These are phyloP conservation scores for Rhizophagus sp. DNA, from an alignment of 192 early-diverging fungal species.

Conservation along the genomic window DNA sequence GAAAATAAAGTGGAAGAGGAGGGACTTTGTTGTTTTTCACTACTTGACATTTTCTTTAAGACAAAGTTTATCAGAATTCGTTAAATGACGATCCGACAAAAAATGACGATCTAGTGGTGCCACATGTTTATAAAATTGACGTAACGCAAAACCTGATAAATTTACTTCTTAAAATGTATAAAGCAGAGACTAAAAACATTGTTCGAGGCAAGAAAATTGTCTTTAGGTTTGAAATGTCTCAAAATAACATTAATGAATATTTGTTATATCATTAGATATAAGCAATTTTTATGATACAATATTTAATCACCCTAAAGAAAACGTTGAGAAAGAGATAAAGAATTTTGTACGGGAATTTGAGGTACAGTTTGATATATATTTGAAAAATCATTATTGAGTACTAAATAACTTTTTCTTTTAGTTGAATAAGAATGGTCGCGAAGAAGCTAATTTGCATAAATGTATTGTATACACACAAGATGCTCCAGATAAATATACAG, in stretches of 20 bases:
- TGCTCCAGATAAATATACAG: conserved; percentile 17
- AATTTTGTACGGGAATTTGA: conserved; percentile 21
- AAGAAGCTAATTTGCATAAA: neutral
- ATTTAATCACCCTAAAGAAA: conserved; percentile 23
- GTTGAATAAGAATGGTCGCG: conserved; percentile 5
- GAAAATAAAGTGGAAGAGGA: neutral
- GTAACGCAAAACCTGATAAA: neutral
- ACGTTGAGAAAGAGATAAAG: conserved; percentile 17
- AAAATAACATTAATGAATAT: neutral
- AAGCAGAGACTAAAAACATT: neutral
- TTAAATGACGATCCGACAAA: neutral
- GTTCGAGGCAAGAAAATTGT: neutral
- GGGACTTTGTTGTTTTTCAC: neutral
- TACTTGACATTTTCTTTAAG: neutral
- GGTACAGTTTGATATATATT: neutral
- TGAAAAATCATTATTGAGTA: neutral
- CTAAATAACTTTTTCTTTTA: neutral
- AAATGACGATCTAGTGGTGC: neutral
- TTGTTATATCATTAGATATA: neutral
- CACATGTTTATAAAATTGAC: neutral
- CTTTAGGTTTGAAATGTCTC: neutral
- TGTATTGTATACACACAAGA: neutral
- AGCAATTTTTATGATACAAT: conserved; percentile 15
- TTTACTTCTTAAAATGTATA: neutral
- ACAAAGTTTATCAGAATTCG: neutral